These are phyloP conservation scores for Betula pendula DNA, from an alignment of 306 rosid genomes.

Conservation along the genomic window DNA sequence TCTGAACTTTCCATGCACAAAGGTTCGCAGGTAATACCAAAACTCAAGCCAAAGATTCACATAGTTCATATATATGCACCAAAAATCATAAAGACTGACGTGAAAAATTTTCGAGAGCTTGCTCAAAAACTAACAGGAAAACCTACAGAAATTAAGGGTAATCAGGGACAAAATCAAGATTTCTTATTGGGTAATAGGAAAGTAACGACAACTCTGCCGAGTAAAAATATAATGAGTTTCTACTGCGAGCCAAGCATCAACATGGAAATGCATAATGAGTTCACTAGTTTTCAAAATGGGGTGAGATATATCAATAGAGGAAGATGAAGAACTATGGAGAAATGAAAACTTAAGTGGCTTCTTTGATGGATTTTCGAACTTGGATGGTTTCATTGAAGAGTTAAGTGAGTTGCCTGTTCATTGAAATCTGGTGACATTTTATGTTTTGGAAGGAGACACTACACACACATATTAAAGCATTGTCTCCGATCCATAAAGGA, in stretches of 20 bases:
- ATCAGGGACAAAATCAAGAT: too few species aligned
- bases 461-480: background rate
- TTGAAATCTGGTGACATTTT: background rate
- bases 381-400: conserved; percentile 47
- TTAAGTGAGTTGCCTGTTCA: conserved; percentile 31
- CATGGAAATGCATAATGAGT: conserved; percentile 24
- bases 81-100: conserved; percentile 51
- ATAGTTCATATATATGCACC: conserved; percentile 54
- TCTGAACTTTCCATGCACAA: conserved; percentile 35
- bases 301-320: conserved; percentile 9
- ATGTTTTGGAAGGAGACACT: too few species aligned
- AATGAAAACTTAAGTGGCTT: conserved; percentile 41
- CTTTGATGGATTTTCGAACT: conserved; percentile 48
- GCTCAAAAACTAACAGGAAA: conserved; percentile 60
- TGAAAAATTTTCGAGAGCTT: conserved; percentile 50
- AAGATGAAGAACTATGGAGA: conserved; percentile 26
- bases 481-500: background rate
- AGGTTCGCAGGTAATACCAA: conserved; percentile 41
- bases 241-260: conserved; percentile 19
- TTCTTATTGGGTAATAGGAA: background rate
- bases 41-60: conserved; percentile 46
- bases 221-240: conserved; percentile 15
- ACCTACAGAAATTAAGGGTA: conserved; percentile 28
- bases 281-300: conserved; percentile 29
- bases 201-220: conserved; percentile 12